Percentiles rank a stretch among this genome's conserved stretches.
These are phyloP conservation scores for Fusarium algeriense DNA, from an alignment of 2,329 filamentous ascomycete species.

Conservation along the genomic window DNA sequence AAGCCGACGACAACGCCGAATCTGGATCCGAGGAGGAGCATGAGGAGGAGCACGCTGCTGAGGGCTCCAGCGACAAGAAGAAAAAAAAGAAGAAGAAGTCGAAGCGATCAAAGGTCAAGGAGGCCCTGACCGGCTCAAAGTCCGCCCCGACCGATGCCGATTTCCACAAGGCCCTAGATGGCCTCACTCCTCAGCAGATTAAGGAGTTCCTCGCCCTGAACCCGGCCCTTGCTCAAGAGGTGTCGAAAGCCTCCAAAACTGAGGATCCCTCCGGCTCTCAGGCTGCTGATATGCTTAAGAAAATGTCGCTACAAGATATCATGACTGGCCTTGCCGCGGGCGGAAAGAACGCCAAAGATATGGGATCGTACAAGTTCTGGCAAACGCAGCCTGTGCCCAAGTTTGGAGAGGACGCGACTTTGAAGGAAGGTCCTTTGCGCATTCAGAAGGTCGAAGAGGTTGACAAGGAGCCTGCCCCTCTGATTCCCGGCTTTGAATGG, in stretches of 20 bases:
- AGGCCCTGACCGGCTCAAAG: slow-evolving; percentile 55
- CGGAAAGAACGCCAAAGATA: slow-evolving; percentile 93
- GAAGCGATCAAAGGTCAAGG: slow-evolving; percentile 72
- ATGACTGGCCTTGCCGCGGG: slow-evolving; percentile 80
- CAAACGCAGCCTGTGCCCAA: slow-evolving; percentile 94
- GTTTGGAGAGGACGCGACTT: slow-evolving; percentile 72
- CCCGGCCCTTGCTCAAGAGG: slow-evolving; percentile 76
- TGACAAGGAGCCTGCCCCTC: slow-evolving; percentile 77
- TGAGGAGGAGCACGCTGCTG: slow-evolving; percentile 55
- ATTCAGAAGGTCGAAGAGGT: slow-evolving; percentile 83
- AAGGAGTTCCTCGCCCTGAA: slow-evolving; percentile 78
- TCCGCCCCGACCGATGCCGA: slow-evolving; percentile 52
- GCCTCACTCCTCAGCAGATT: slow-evolving; percentile 68
- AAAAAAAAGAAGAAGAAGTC: slow-evolving; percentile 76
- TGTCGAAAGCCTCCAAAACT: slow-evolving; percentile 53
- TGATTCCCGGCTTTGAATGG: slow-evolving; percentile 93
- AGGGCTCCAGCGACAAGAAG: slow-evolving; percentile 50
- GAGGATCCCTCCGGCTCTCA: slow-evolving; percentile 55
- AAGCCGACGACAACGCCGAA: slow-evolving; percentile 62
- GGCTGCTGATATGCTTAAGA: slow-evolving; percentile 67
- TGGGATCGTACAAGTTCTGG: slow-evolving; percentile 99
- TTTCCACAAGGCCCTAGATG: slow-evolving; percentile 64
- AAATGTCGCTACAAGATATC: slow-evolving; percentile 76
- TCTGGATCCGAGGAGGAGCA: slow-evolving; percentile 58
- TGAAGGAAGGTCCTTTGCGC: slow-evolving; percentile 86